These are phyloP conservation scores for Penicillium crystallinum DNA, from an alignment of 495 filamentous ascomycete genomes.

Conservation along the genomic window DNA sequence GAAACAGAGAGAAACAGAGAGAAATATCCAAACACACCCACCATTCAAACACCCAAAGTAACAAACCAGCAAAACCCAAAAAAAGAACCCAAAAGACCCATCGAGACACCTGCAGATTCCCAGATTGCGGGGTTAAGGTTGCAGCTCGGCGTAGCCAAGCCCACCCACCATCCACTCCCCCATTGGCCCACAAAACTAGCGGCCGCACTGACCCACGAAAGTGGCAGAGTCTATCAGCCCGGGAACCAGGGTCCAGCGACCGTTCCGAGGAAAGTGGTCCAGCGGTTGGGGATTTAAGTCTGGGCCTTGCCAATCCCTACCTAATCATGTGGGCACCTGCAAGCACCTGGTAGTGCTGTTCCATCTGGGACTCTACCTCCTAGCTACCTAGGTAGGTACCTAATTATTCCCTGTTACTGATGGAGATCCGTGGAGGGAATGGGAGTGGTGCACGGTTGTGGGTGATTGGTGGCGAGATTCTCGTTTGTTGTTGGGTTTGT, in stretches of 20 bases:
- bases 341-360: too few species aligned
- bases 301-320: too few species aligned
- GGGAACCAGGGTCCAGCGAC: not conserved
- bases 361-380: too few species aligned
- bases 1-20: not conserved
- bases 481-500: too few species aligned
- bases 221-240: not conserved
- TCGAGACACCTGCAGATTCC: not conserved
- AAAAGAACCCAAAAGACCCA: not conserved
- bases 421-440: too few species aligned
- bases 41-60: not conserved
- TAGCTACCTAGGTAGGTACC: too few species aligned
- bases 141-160: conserved; percentile 10
- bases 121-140: conserved; percentile 30
- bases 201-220: not conserved
- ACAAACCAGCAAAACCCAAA: not conserved
- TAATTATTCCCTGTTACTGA: too few species aligned
- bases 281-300: not conserved
- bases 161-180: not conserved
- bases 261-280: not conserved
- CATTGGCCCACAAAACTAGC: conserved; percentile 4
- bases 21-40: not conserved
- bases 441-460: too few species aligned
- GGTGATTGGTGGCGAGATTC: too few species aligned
- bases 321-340: too few species aligned